Evolutionary conservation across 352 stramenopile genomes (phyloP).

Genomic region (Globisporangium echinulatum): DNA sequence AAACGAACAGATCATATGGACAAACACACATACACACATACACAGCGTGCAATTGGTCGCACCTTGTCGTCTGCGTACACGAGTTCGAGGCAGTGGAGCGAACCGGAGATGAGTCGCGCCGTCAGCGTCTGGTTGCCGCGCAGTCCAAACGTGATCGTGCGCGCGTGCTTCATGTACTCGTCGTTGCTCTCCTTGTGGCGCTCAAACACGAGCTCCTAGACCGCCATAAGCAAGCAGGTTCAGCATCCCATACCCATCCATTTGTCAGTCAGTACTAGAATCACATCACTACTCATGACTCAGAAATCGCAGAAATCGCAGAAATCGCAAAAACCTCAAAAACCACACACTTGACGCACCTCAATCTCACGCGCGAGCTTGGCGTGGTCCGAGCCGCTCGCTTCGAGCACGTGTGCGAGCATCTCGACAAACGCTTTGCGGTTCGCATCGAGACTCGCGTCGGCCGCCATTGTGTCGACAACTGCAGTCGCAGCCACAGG

Average conservation of each 20-base stretch:
- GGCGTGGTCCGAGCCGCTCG: conserved; percentile 25
- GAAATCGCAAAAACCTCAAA: not conserved
- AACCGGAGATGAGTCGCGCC: conserved; percentile 56
- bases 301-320: too few relatives aligned
- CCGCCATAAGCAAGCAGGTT: not conserved
- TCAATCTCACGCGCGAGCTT: conserved; percentile 69
- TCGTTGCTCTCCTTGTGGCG: conserved; percentile 75
- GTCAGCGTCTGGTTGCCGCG: conserved; percentile 59
- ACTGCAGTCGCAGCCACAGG: not conserved
- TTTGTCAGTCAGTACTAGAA: too few relatives aligned
- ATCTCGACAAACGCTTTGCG: conserved; percentile 58
- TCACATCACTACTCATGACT: too few relatives aligned
- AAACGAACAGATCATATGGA: too few relatives aligned
- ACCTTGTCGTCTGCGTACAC: conserved; percentile 70
- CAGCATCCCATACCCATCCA: too few relatives aligned
- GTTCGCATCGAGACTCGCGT: conserved; percentile 48
- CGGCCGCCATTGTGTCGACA: conserved; percentile 13
- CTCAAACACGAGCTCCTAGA: conserved; percentile 62
- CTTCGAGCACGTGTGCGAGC: conserved; percentile 51
- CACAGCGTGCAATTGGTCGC: not conserved
- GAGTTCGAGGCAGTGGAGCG: conserved; percentile 63
- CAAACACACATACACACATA: too few relatives aligned
- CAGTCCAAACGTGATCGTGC: conserved; percentile 75
- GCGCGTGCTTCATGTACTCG: conserved; percentile 68
- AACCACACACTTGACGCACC: conserved; percentile 16